phyloP scores from a whole-genome alignment of 1,139 yeast species.

The Suhomyces bolitotheri region DNA sequence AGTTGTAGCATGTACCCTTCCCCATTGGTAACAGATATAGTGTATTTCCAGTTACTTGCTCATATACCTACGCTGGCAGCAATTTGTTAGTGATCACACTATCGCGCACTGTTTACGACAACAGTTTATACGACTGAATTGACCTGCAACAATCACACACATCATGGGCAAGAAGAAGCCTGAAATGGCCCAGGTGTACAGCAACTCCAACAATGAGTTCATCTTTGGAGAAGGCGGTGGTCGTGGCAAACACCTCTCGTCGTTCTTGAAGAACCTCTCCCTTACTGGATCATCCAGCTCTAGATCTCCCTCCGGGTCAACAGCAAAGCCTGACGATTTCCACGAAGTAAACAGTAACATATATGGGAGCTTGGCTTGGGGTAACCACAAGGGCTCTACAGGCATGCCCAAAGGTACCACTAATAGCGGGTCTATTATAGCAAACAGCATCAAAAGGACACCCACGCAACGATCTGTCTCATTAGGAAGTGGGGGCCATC shows the following conservation, averaged over 20 bases:
- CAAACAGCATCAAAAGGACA: constrained; percentile 14
- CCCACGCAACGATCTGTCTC: constrained; percentile 27
- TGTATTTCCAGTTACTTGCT: too few relatives aligned
- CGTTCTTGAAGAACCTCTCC: constrained; percentile 56
- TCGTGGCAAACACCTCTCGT: constrained; percentile 59
- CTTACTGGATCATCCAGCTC: constrained; percentile 23
- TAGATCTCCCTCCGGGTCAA: constrained; percentile 6
- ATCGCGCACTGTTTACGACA: constrained; percentile 1
- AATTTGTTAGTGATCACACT: neutral
- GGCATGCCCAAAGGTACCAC: constrained; percentile 6
- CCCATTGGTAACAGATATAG: too few relatives aligned
- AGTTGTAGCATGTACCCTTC: too few relatives aligned
- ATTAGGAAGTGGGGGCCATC: constrained; percentile 20
- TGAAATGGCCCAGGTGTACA: constrained; percentile 64
- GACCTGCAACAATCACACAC: too few relatives aligned
- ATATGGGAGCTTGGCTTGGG: constrained; percentile 42
- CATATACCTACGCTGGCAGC: too few relatives aligned
- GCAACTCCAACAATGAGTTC: constrained; percentile 53
- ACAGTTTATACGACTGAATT: too few relatives aligned
- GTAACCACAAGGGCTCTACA: constrained; percentile 10
- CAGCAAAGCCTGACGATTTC: constrained; percentile 18
- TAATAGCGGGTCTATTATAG: constrained; percentile 21
- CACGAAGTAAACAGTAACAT: constrained; percentile 40
- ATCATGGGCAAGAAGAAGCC: constrained; percentile 47
- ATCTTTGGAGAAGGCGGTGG: constrained; percentile 71